Conservation (phyloP, 768 basidiomycete genomes). For the Megacollybia marginata region DNA sequence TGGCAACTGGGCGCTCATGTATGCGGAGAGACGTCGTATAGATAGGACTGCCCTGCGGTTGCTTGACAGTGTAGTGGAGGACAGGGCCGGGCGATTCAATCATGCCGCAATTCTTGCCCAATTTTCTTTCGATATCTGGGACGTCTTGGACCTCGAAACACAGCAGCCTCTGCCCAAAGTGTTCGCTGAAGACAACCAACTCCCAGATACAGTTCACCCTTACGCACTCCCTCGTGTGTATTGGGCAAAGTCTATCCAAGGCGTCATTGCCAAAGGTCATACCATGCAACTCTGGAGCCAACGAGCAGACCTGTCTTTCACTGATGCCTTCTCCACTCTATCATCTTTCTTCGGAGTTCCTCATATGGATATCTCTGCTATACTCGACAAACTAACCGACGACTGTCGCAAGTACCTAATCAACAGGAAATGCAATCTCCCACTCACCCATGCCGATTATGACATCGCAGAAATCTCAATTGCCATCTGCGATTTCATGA, state of each 20-base stretch:
- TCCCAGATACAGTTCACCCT: slow-evolving; percentile 2
- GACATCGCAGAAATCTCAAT: slow-evolving; percentile 27
- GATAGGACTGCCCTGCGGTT: slow-evolving; percentile 34
- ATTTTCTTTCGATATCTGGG: slow-evolving; percentile 49
- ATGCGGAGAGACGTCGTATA: slow-evolving; percentile 33
- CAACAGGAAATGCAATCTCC: slow-evolving; percentile 16
- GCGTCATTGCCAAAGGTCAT: slow-evolving; percentile 33
- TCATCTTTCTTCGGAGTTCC: slow-evolving; percentile 36
- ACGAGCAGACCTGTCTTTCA: slow-evolving; percentile 22
- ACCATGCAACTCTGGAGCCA: slow-evolving; percentile 33
- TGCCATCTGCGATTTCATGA: slow-evolving; percentile 45
- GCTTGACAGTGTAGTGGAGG: slow-evolving; percentile 32
- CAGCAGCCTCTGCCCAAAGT: slow-evolving; percentile 24
- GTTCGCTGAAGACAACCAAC: slow-evolving; percentile 5
- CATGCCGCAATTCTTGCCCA: slow-evolving; percentile 30
- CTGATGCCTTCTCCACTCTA: slow-evolving; percentile 38
- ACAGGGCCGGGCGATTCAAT: slow-evolving; percentile 29
- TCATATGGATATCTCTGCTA: slow-evolving; percentile 27
- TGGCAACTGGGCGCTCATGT: slow-evolving; percentile 40
- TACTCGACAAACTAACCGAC: slow-evolving; percentile 31
- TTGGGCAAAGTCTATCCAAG: slow-evolving; percentile 42
- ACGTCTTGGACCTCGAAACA: slow-evolving; percentile 36
- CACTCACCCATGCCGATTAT: slow-evolving; percentile 22
- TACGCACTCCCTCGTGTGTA: slow-evolving; percentile 36
- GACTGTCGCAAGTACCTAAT: slow-evolving; percentile 33